Evolutionary conservation across 2,329 filamentous ascomycete species (phyloP).

Genomic region (Calonectria hongkongensis): DNA sequence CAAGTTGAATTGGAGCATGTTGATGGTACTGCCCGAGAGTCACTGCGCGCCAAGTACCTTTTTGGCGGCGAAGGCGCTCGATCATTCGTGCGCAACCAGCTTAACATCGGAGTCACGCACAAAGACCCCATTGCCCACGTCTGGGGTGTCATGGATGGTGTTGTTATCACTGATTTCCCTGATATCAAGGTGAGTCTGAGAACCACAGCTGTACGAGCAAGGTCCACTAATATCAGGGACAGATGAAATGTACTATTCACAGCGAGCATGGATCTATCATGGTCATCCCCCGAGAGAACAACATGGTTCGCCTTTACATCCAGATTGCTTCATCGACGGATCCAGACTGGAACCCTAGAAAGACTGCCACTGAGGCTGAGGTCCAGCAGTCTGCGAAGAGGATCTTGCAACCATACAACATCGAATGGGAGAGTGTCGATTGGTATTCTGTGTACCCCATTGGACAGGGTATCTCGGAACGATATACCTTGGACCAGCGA

Average conservation of each 20-base stretch:
- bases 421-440: slow-evolving; percentile 80
- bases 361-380: slow-evolving; percentile 77
- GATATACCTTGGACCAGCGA: slow-evolving; percentile 79
- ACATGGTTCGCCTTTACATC: slow-evolving; percentile 82
- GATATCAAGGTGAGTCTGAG: slow-evolving; percentile 78
- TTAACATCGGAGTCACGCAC: slow-evolving; percentile 82
- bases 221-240: slow-evolving; percentile 64
- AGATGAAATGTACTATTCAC: slow-evolving; percentile 86
- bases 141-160: slow-evolving; percentile 86
- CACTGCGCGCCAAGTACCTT: slow-evolving; percentile 80
- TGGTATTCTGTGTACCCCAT: slow-evolving; percentile 88
- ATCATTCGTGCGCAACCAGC: slow-evolving; percentile 78
- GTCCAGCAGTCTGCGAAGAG: slow-evolving; percentile 80
- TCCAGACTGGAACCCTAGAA: slow-evolving; percentile 76
- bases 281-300: slow-evolving; percentile 84
- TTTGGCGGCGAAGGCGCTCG: slow-evolving; percentile 83
- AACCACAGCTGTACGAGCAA: background rate
- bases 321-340: slow-evolving; percentile 79
- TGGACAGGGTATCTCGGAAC: slow-evolving; percentile 82
- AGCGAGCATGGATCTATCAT: slow-evolving; percentile 85
- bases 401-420: slow-evolving; percentile 79
- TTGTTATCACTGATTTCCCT: slow-evolving; percentile 83
- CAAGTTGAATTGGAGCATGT: slow-evolving; percentile 85
- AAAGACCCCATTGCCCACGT: slow-evolving; percentile 82
- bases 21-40: slow-evolving; percentile 83